Evolutionary conservation across 352 stramenopile species (phyloP), one percentile per base, ranked within the genome.

Genomic region (Phytophthora europaea): DNA sequence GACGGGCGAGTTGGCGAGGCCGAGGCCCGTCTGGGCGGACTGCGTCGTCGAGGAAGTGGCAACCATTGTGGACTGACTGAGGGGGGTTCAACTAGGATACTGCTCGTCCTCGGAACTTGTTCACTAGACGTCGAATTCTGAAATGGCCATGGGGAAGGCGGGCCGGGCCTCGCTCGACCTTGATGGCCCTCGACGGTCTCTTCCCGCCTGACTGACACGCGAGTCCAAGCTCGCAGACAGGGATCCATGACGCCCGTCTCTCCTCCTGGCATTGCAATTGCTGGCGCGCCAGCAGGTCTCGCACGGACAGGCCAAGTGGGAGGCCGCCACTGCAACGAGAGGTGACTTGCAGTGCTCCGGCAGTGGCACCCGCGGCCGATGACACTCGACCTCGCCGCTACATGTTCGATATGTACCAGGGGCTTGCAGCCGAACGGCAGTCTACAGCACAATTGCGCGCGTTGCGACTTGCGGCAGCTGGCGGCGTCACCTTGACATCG

Each of bases 61-160:
- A 50, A 80, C 76, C 76, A 80, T 80, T 51, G n/a, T 23, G 10
- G 45, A 13, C 18, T 56, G 22, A n/a, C 13, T 22, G n/a, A 15
- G 47, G 38, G n/a, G 43, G 16, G 48, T 65, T 52, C 48, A 12
- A 26, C 7, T 9, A n/a, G n/a, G n/a, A n/a, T n/a, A 10, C 53
- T 26, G 23, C 23, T 65, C 16, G 51, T 72, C n/a, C 33, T 68
- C 45, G 60, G 38, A 55, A 52, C 64, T 75, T 81, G 70, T 58
- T 53, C 61, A 70, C 45, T 62, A 82, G 59, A 59, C 53, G 67
- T 67, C 52, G 56, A 77, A 74, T 82, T 79, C 56, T 64, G 61
- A 74, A 82, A 82, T 82, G 75, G 48, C 47, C 16, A 65, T 50
- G 18, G 45, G 15, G 48, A 59, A 23, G 16, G 36, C 12, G 36